Evolutionary conservation across 352 stramenopile species (phyloP), one percentile per base, ranked within the genome.

Genomic region (Globisporangium uncinulatum): DNA sequence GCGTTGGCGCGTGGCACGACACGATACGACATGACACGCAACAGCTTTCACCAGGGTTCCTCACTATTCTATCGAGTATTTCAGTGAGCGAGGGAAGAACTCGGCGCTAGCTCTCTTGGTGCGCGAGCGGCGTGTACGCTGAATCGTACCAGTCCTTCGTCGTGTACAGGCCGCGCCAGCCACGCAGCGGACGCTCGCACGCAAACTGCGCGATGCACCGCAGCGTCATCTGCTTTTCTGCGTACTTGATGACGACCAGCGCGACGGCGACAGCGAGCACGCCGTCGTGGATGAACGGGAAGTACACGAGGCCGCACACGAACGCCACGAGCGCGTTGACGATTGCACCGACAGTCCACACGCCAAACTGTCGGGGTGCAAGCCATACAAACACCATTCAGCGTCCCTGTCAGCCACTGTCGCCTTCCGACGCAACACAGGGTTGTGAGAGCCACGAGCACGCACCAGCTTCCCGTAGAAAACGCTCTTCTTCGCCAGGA

Each of bases 101-200:
- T 29, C 19, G n/a, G 20, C 51, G 36, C 62, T 76, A 86, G 31
- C 65, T 73, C 63, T 90, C 82, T 43, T 89, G 71, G 63, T 90
- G 78, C 19, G 87, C 76, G 34, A 93, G 70, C 14, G 83, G 83
- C 15, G 80, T 88, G 68, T 92, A 93, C 10, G 85, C 82, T 36
- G 82, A 74, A 63, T 94, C 85, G 57, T 94, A 94, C 81, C 83
- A 94, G 62, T 94, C 85, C 43, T 83, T 83, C 6, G 85, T 94
- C 1, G 83, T 94, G 58, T 90, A 83, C 1, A 94, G 69, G 0
- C 83, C 85, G 46, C 79, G 69, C 85, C 85, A 94, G 15, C 85
- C 85, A 4, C 78, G 74, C 24, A 90, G 63, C 24, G 71, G 66
- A 0, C 85, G 79, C 51, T 90, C 77, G 20, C 63, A 73, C 32